Base-by-base conservation (phyloP, 2,329 filamentous ascomycete genomes). In the Harringtonia aguacate region DNA sequence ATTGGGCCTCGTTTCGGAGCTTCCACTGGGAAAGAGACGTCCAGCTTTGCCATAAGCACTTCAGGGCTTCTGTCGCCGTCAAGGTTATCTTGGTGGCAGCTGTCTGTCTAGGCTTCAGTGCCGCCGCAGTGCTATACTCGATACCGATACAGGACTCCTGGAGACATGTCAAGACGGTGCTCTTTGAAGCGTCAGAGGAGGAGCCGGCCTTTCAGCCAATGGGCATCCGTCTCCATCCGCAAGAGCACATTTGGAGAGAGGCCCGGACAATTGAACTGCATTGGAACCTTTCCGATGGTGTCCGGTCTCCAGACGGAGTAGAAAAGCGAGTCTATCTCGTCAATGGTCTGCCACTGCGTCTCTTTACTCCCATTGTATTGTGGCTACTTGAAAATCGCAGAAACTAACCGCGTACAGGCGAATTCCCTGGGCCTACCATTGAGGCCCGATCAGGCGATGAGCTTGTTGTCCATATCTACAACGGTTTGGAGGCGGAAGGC, bases 371-470 rank as follows among this genome's bases (percentile, higher is more conserved):
- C n/a, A n/a, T n/a, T n/a, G n/a, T 18, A 30, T 15, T 8, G 12
- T 15, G 15, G 20, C 8, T n/a, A n/a, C 21, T 29, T 13, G 13
- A 8, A 39, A 17, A 29, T 10, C 6, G 8, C 6, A n/a, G 12
- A 6, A 18, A 35, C 36, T 39, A 14, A 44, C 30, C 21, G 4
- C 3, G 3, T 5, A 13, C 28, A 44, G 42, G 22, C 17, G 45
- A 56, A 1, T 70, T 71, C 46, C 69, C 69, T 2, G 69, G 70
- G 3, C 69, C 69, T 15, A 68, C 62, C 1, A 58, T 73, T 21
- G 68, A 71, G 54, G 62, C 60, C 15, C 62, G 66, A 12, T 61
- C 66, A 1, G 68, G 69, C 14, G 68, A 72, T 52, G 60, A 52
- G 0, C 48, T 72, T 3, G 48, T 64, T 8, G 59, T 72, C 33